Base-by-base conservation (phyloP, 495 filamentous ascomycete species). In the Durotheca rogersii region DNA sequence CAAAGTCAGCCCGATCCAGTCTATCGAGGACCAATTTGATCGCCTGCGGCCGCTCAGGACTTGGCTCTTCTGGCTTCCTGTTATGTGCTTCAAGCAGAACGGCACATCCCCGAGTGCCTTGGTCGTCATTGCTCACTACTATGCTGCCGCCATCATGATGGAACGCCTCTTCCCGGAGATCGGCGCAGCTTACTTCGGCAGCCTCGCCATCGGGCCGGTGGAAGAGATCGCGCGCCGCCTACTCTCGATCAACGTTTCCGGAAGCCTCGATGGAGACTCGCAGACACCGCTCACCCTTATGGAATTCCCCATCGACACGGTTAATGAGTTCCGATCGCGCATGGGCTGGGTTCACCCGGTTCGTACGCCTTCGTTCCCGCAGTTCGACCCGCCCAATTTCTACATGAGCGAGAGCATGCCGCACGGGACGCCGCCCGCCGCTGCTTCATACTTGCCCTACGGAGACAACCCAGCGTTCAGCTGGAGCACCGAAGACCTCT, bases 1-100 rank as follows among this genome's bases (percentile, higher is more conserved):
- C 64, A 78, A 83, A 36, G 81, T 89, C 45, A 82, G 84, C 53
- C 83, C 89, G 1, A 83, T 81, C 2, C 81, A 86, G 51, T 81
- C 85, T 6, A 75, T 88, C 12, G 82, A 87, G 59, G 82, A 93
- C 47, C 85, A 92, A 56, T 97, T 97, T 66, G 84, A 90, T 62
- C 83, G 89, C 53, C 80, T 97, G 18, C 88, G 91, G 51, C 80
- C 86, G 5, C 78, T 98, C 12, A 84, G 91, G 33, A 81, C 84
- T 47, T 96, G 94, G 91, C 80, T 97, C 15, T 95, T 96, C 72
- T 98, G 90, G 88, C 78, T 96, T 35, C 94, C 94, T 2, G 81
- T 89, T 42, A 73, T 75, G 54, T 80, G 80, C 51, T 72, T 88
- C 27, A 77, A 83, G 56, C 73, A 77, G 40, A 79, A 78, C 16